These are phyloP conservation scores for Trifolium subterraneum DNA, from an alignment of 306 rosid species.

Conservation along the genomic window DNA sequence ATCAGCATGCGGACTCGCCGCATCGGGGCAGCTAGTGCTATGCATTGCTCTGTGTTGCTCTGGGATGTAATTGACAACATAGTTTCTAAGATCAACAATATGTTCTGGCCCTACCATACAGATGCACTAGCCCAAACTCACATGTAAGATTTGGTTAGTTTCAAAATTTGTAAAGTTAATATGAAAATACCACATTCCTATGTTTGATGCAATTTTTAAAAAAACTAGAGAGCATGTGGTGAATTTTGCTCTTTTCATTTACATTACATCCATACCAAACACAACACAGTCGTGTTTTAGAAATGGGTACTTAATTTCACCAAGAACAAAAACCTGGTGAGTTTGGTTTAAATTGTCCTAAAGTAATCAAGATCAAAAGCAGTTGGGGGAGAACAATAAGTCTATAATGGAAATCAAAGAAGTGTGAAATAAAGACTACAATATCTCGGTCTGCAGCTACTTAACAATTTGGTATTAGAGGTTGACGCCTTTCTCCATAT, in stretches of 20 bases:
- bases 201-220: neutral
- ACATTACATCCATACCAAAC: neutral
- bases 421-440: neutral
- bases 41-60: neutral
- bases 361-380: neutral
- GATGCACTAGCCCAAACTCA: neutral
- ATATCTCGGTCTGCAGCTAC: constrained; percentile 6
- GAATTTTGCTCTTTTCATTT: neutral
- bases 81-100: neutral
- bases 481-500: neutral
- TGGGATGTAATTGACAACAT: neutral
- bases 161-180: neutral
- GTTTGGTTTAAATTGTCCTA: neutral
- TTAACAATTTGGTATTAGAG: neutral
- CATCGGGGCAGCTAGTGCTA: neutral
- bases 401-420: neutral
- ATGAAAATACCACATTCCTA: neutral
- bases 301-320: neutral
- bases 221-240: neutral
- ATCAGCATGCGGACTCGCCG: neutral
- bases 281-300: neutral
- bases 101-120: neutral
- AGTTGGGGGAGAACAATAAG: neutral
- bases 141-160: neutral
- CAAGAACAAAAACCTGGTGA: neutral